Conservation (phyloP, 768 basidiomycete species). For the Boletus reticuloceps region DNA sequence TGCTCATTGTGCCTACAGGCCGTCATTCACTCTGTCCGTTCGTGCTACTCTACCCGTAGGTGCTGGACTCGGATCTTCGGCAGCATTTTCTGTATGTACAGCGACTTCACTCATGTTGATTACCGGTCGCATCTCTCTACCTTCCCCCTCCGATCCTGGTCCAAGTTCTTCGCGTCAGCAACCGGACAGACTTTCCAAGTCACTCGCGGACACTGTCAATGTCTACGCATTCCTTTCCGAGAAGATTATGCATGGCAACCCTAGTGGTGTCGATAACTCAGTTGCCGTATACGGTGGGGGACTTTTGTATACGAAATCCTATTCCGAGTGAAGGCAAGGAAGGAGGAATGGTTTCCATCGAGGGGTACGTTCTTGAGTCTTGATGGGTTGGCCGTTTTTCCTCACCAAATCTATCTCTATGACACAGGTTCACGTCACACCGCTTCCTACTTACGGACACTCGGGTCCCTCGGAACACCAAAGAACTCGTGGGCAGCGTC, state of each 20-base stretch:
- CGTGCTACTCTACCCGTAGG: slow-evolving; percentile 91
- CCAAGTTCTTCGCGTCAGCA: slow-evolving; percentile 31
- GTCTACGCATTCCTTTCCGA: slow-evolving; percentile 92
- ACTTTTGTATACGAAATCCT: slow-evolving; percentile 80
- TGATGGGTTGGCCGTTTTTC: background rate
- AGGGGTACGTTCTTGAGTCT: slow-evolving; percentile 61
- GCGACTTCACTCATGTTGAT: slow-evolving; percentile 78
- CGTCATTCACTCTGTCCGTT: slow-evolving; percentile 73
- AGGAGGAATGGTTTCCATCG: slow-evolving; percentile 80
- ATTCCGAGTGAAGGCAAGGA: slow-evolving; percentile 55
- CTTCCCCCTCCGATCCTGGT: slow-evolving; percentile 31
- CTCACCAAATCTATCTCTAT: slow-evolving; percentile 2
- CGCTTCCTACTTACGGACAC: slow-evolving; percentile 92
- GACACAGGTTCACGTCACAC: slow-evolving; percentile 79
- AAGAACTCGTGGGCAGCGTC: slow-evolving; percentile 90
- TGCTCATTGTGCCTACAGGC: slow-evolving; percentile 40
- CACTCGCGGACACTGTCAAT: slow-evolving; percentile 79
- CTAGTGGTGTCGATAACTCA: slow-evolving; percentile 96
- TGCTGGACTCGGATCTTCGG: slow-evolving; percentile 95
- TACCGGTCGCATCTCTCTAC: slow-evolving; percentile 62
- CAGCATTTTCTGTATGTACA: slow-evolving; percentile 88
- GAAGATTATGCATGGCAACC: slow-evolving; percentile 96
- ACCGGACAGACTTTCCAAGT: slow-evolving; percentile 56
- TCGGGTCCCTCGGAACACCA: slow-evolving; percentile 90
- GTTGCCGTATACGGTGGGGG: slow-evolving; percentile 93